Percentiles rank a stretch among this genome's conserved stretches.
Evolutionary conservation across 2,329 filamentous ascomycete genomes (phyloP).

Genomic region (Thelonectria olida): DNA sequence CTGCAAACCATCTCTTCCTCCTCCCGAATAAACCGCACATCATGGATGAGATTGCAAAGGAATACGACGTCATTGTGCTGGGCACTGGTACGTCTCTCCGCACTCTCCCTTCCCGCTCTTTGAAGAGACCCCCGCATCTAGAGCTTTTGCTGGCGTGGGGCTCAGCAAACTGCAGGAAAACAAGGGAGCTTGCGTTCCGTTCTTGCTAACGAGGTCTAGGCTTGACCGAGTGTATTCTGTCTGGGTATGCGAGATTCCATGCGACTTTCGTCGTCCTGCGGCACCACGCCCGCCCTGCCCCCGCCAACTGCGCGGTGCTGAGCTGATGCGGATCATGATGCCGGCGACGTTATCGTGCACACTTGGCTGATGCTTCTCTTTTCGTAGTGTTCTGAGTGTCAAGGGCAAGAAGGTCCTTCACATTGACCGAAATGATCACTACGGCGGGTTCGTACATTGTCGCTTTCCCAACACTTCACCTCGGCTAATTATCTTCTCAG

Average conservation of each 20-base stretch:
- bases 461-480: neutral
- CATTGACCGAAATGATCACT: constrained; percentile 98
- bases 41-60: constrained; percentile 98
- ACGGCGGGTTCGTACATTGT: constrained; percentile 80
- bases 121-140: constrained; percentile 34
- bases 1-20: constrained; percentile 19
- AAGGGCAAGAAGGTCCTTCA: constrained; percentile 99
- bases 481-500: constrained; percentile 50
- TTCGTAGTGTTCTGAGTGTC: constrained; percentile 82
- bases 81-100: constrained; percentile 80
- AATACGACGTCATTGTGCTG: constrained; percentile 98
- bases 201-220: constrained; percentile 62
- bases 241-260: constrained; percentile 71
- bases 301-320: neutral
- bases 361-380: constrained; percentile 32
- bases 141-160: constrained; percentile 23
- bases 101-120: constrained; percentile 8
- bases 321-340: neutral
- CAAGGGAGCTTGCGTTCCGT: constrained; percentile 5
- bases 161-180: neutral
- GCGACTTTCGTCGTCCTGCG: neutral
- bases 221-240: constrained; percentile 98
- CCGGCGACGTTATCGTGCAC: constrained; percentile 16
- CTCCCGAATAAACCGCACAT: constrained; percentile 39
- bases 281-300: neutral